These are phyloP conservation scores for Stereum hirsutum DNA, from an alignment of 1,284 basidiomycete genomes.

Conservation along the genomic window DNA sequence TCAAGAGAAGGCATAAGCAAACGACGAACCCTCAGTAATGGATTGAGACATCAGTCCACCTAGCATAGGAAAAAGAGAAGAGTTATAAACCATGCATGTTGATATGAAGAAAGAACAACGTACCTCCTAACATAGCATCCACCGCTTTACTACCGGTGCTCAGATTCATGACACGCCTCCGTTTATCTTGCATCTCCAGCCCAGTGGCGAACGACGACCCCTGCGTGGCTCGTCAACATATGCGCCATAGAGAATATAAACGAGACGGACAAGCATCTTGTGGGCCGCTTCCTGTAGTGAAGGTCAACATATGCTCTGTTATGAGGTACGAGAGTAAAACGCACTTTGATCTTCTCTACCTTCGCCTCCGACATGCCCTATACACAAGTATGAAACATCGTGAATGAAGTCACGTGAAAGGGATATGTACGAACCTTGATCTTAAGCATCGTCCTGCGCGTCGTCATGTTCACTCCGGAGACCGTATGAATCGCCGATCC, in stretches of 20 bases:
- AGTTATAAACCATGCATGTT: neutral
- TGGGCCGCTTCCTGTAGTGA: conserved; percentile 70
- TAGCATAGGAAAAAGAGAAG: conserved; percentile 19
- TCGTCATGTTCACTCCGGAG: conserved; percentile 80
- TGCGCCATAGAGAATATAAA: neutral
- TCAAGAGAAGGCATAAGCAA: neutral
- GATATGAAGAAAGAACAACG: conserved; percentile 10
- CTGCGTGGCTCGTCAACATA: conserved; percentile 26
- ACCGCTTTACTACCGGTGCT: conserved; percentile 90
- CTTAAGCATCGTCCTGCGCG: conserved; percentile 78
- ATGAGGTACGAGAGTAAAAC: conserved; percentile 8
- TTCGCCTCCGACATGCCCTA: conserved; percentile 86
- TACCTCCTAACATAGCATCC: conserved; percentile 81
- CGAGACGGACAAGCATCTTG: conserved; percentile 62
- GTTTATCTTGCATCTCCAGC: conserved; percentile 79
- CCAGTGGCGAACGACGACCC: conserved; percentile 85
- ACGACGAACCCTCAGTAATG: conserved; percentile 71
- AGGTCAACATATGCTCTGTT: conserved; percentile 1
- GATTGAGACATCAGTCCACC: conserved; percentile 86
- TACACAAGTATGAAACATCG: neutral
- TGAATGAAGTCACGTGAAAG: too few species aligned
- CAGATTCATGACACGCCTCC: conserved; percentile 71
- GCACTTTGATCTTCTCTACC: conserved; percentile 90
- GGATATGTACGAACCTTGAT: conserved; percentile 59
- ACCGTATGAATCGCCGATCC: conserved; percentile 69